phyloP scores from a whole-genome alignment of 768 basidiomycete species.

The Panus rudis region DNA sequence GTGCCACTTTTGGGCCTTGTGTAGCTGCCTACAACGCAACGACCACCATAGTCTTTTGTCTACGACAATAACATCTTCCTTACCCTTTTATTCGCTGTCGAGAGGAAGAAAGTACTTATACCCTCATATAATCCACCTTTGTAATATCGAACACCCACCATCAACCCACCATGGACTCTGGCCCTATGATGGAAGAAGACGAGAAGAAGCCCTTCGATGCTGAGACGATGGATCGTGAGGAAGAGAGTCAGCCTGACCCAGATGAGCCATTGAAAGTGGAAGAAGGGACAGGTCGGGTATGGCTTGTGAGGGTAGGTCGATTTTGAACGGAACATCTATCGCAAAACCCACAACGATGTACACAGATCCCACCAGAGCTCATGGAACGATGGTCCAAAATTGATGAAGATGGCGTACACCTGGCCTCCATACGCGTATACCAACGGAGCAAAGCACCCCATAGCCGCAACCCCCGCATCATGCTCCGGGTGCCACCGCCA shows the following conservation, averaged over 20 bases:
- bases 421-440: conserved; percentile 84
- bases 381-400: conserved; percentile 82
- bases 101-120: too few relatives aligned
- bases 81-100: too few relatives aligned
- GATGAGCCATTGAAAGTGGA: conserved; percentile 79
- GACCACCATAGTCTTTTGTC: too few relatives aligned
- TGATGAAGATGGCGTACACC: conserved; percentile 65
- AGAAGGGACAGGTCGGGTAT: conserved; percentile 67
- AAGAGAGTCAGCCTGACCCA: conserved; percentile 66
- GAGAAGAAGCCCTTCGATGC: conserved; percentile 71
- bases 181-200: too few relatives aligned
- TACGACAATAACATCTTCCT: too few relatives aligned
- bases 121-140: too few relatives aligned
- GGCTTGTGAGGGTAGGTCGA: conserved; percentile 73
- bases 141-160: too few relatives aligned
- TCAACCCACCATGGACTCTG: too few relatives aligned
- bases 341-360: not conserved
- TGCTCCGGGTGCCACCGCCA: conserved; percentile 60
- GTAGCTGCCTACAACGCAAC: too few relatives aligned
- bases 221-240: conserved; percentile 40
- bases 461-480: conserved; percentile 49
- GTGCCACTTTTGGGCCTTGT: too few relatives aligned
- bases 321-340: not conserved
- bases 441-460: conserved; percentile 35
- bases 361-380: conserved; percentile 78